Evolutionary conservation across 805 yeast genomes (phyloP).

Genomic region (Ogataea zsoltii): DNA sequence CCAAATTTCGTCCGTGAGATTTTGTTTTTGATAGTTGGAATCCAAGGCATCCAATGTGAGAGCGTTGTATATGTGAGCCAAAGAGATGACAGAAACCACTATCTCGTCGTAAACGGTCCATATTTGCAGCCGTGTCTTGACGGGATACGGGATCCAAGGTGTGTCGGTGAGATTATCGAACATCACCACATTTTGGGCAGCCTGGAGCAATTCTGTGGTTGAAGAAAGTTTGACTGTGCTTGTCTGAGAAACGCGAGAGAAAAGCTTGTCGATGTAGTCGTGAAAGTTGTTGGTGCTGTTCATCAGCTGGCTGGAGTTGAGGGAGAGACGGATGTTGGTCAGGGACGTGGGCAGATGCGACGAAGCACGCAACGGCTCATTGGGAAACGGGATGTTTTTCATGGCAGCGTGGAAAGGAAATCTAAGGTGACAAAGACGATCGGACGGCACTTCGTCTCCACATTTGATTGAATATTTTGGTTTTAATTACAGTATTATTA

Average conservation of each 20-base stretch:
- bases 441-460: too few species aligned
- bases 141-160: slow-evolving; percentile 25
- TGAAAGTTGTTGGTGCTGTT: slow-evolving; percentile 27
- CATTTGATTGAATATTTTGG: too few species aligned
- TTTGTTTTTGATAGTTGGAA: slow-evolving; percentile 7
- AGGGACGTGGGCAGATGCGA: slow-evolving; percentile 14
- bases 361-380: neutral
- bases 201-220: slow-evolving; percentile 12
- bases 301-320: slow-evolving; percentile 20
- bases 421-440: too few species aligned
- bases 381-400: slow-evolving; percentile 22
- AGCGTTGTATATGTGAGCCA: slow-evolving; percentile 18
- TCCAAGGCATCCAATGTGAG: slow-evolving; percentile 20
- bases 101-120: slow-evolving; percentile 32
- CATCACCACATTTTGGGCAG: slow-evolving; percentile 10
- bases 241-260: slow-evolving; percentile 5
- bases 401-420: too few species aligned
- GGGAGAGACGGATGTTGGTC: slow-evolving; percentile 17
- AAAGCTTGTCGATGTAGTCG: slow-evolving; percentile 27
- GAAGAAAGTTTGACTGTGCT: neutral
- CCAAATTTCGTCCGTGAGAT: slow-evolving; percentile 24
- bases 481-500: too few species aligned
- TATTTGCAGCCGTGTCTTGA: neutral
- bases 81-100: slow-evolving; percentile 18
- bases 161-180: slow-evolving; percentile 1